Evolutionary conservation across 306 rosid genomes (phyloP), one percentile per base, ranked within the genome.

Genomic region (Clitoria ternatea): DNA sequence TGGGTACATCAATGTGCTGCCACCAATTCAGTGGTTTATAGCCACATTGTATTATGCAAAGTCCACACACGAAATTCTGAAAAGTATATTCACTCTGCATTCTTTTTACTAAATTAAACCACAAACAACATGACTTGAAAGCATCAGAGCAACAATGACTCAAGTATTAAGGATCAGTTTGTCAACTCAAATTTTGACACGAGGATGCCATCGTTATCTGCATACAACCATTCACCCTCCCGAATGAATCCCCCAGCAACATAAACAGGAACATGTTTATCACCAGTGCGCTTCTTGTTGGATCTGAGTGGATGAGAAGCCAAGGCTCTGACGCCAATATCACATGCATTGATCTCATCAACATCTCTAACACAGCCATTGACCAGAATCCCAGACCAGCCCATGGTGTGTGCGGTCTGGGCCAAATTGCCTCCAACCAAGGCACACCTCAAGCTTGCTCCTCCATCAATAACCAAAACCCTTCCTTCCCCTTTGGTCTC

Each of bases 321-420:
- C 86, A 91, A 73, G 11, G 97, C 97, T 61, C 93, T 84, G 10
- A 89, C 94, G 1, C 93, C 96, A 61, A 92, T 61, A 22, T 81
- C 83, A 79, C 94, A 92, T 2, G 62, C 84, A 56, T 82, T 87
- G 65, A 89, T 89, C 83, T 92, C 97, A 74, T 87, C 97, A 2
- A 87, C 94, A 71, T 92, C 97, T 81, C 97, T 87, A 52, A 92
- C 36, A 79, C 97, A 92, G 0, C 97, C 97, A 77, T 88, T 89
- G 3, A 92, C 89, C n/a, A 89, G 87, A 33, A 92, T 75, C 1
- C 96, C 97, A 1, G 82, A 62, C 97, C 97, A 92, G 12, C 91
- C 96, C 54, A 14, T 87, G 81, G 27, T 79, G 0, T 79, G 77
- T 26, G 77, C 86, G 42, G 75, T 10, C 24, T 66, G 86, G 19